Evolutionary conservation across 805 yeast genomes (phyloP).

Genomic region (Saccharomycopsis schoenii): DNA sequence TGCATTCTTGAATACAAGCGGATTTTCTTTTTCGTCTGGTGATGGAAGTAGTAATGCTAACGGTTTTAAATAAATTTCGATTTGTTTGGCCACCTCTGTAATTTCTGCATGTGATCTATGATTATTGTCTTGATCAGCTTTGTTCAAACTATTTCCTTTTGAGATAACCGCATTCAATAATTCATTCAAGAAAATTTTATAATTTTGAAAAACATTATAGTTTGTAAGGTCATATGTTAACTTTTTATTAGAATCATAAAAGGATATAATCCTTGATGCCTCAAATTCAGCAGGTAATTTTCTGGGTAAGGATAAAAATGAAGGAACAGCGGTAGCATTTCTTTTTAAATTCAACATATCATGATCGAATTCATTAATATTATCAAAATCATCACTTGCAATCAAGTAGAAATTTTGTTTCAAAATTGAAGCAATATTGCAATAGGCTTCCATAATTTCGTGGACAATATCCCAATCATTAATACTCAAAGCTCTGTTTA

Average conservation of each 20-base stretch:
- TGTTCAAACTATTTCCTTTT: conserved; percentile 66
- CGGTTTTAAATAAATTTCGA: conserved; percentile 54
- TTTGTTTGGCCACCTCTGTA: conserved; percentile 59
- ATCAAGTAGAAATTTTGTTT: conserved; percentile 15
- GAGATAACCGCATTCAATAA: conserved; percentile 56
- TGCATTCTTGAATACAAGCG: conserved; percentile 27
- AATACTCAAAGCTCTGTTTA: conserved; percentile 34
- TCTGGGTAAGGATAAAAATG: neutral
- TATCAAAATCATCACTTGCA: conserved; percentile 1
- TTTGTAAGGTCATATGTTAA: conserved; percentile 16
- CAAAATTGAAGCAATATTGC: conserved; percentile 28
- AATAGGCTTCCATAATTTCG: conserved; percentile 42
- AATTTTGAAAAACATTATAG: conserved; percentile 35
- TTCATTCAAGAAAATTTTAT: conserved; percentile 50
- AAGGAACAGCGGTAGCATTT: neutral
- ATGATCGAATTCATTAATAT: neutral
- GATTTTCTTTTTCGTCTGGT: conserved; percentile 30
- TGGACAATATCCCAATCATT: conserved; percentile 30
- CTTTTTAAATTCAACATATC: neutral
- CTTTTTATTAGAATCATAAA: conserved; percentile 1
- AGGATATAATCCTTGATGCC: neutral
- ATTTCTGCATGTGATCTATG: conserved; percentile 73
- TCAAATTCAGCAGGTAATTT: neutral
- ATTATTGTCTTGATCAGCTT: conserved; percentile 22
- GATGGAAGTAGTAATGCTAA: conserved; percentile 67